Base-by-base conservation (phyloP, 176 grass and related monocot genomes). In the Phyllostachys edulis region DNA sequence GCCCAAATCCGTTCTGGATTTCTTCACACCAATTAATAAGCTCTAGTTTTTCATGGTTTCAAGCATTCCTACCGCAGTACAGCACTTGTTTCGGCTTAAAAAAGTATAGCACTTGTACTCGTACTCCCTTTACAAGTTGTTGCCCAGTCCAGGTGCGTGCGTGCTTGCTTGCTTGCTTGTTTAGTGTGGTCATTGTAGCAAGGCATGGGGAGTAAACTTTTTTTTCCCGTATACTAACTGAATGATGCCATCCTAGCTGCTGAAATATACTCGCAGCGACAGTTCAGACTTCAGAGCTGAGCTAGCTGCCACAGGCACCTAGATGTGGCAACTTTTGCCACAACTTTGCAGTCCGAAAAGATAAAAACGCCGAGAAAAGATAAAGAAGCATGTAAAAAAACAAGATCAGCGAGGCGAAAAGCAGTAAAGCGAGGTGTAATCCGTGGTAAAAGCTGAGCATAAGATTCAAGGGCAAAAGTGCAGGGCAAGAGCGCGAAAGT, bases 391-490 rank as follows among this genome's bases (percentile, higher is more conserved):
- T 20, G 63, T 73, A 54, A 52, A 27, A 69, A 50, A 63, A 71
- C 9, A 83, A 82, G 68, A 62, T 49, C 16, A 65, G 37, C 15
- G 38, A n/a, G 45, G 23, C 60, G 49, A 40, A 82, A 87, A 80
- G 84, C n/a, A 23, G 80, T 7, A 80, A 83, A 87, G 80, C 76
- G 87, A 54, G 38, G 51, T 13, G 66, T 77, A 75, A 79, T 73
- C 83, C 54, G 3, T 63, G 84, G 89, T 47, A 75, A 90, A 90
- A 87, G 80, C 80, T 76, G 54, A 67, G 46, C 42, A 52, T 57
- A 57, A 67, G 89, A 90, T 90, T 90, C 84, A 62, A 87, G 59
- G 67, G 50, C 84, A 79, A 87, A 86, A 79, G 74, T 41, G 39
- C 67, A 4, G 55, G 69, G 67, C 79, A 82, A 77, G 79, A 67